Evolutionary conservation across 306 rosid species (phyloP), one percentile per base, ranked within the genome.

Genomic region (Vigna hirtella): DNA sequence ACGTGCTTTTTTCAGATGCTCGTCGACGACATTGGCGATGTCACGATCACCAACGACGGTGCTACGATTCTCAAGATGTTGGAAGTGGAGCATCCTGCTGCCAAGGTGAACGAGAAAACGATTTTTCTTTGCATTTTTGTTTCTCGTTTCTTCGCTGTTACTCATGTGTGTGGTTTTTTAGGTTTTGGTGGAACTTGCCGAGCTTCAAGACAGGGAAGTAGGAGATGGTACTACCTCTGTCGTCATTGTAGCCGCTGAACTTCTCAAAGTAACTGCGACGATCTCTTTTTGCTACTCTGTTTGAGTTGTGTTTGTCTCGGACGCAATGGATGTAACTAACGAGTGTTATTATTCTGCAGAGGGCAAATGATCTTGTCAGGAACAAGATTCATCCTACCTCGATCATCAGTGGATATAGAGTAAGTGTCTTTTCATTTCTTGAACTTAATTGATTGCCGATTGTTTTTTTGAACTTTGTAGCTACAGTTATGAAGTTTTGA

Each of bases 191-290:
- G 99, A 96, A 79, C 77, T 96, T 79, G 99, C 99, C 10, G 98
- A 91, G 83, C 96, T 96, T 74, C 99, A 96, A 59, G 99, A 96
- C 57, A 80, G 91, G 66, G 99, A 96, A 85, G 99, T 96, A 17
- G 99, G 99, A 72, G 99, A 96, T 63, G 99, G 99, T 68, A 96
- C 99, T 9, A 96, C 99, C 15, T 96, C 99, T 0, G 99, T 91
- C 15, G 98, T 93, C 73, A 96, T 93, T 68, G 89, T 96, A 12
- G 98, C 99, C 42, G 98, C 99, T 4, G 99, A 96, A 88, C 86
- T 93, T 64, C 93, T 96, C 36, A 93, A 96, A 87, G 98, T 90
- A 66, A 80, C 68, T 73, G 4, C 69, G 4, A 14, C 24, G 7
- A 14, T 49, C 22, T 52, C 9, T 13, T 36, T 66, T 32, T 24